A percentile compares a stretch with the other conserved stretches of the same genome.
These are phyloP conservation scores for Iris pallida DNA, from an alignment of 116 monocot species.

Conservation along the genomic window DNA sequence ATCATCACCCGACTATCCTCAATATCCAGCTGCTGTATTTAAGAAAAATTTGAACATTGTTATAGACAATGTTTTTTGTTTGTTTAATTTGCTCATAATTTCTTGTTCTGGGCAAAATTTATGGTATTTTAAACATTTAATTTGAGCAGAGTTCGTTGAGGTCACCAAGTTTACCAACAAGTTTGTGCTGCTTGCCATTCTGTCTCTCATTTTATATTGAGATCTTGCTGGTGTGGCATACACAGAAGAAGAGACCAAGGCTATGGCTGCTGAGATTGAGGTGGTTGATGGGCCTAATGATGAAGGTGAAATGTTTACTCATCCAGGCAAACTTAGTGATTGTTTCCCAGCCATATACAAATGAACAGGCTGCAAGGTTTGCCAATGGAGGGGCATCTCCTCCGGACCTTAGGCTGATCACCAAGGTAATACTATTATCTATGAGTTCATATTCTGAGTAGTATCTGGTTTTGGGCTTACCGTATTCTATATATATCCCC, in stretches of 20 bases:
- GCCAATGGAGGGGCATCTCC: constrained; percentile 95
- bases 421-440: constrained; percentile 46
- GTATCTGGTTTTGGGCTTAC: too few species aligned
- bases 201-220: constrained; percentile 70
- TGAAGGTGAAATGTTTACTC: constrained; percentile 92
- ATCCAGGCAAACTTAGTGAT: constrained; percentile 86
- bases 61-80: too few species aligned
- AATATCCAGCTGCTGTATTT: too few species aligned
- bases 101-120: too few species aligned
- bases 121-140: neutral
- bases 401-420: constrained; percentile 84
- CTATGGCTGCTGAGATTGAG: constrained; percentile 92
- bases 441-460: neutral
- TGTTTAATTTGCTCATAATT: too few species aligned
- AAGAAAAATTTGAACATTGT: too few species aligned
- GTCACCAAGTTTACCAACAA: constrained; percentile 39
- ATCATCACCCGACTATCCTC: too few species aligned
- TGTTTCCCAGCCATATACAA: constrained; percentile 84
- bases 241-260: constrained; percentile 86
- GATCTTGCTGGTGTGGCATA: constrained; percentile 92
- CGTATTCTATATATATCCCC: neutral
- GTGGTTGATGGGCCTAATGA: constrained; percentile 94
- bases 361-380: constrained; percentile 91
- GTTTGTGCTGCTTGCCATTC: constrained; percentile 93
- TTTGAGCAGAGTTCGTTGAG: constrained; percentile 53